Evolutionary conservation across 495 filamentous ascomycete genomes (phyloP), one percentile per base, ranked within the genome.

Genomic region (Hypoxylon crocopeplum): DNA sequence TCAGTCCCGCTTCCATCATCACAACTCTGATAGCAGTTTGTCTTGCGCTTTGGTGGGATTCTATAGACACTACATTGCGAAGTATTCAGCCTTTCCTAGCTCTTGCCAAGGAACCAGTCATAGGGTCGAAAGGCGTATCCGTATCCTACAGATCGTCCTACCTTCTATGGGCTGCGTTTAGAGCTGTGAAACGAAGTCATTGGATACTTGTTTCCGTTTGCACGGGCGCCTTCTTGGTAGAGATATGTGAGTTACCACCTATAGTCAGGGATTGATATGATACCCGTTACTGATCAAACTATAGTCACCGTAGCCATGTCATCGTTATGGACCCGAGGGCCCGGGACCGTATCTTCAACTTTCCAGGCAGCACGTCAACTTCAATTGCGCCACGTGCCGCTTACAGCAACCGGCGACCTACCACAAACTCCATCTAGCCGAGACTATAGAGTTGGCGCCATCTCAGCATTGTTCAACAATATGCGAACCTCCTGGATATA

Each of bases 271-370:
- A 21, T 20, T 20, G 1, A 20, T 17, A 29, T 5, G 25, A 5
- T 29, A 5, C 10, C 5, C 10, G 25, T 7, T n/a, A 22, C 38
- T 40, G 10, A 40, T 10, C 17, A 40, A 20, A 22, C 13, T 1
- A n/a, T 30, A 77, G 73, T 68, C 22, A 77, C 72, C 4, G 71
- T 73, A 16, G 44, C 69, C 1, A 77, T 77, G 72, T 75, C 73
- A 5, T 73, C 68, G 6, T 15, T 77, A 1, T 74, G 74, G 62
- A n/a, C 17, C 5, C 32, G 51, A 47, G 41, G 34, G 8, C 48
- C 50, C 3, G 52, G 55, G 0, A 42, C n/a, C 19, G 24, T 48
- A 15, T 49, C 61, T 7, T 44, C 37, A 1, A 25, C 32, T 13
- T 22, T 39, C 17, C 17, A 37, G 17, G 8, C 58, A 8, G 25